Evolutionary conservation across 495 filamentous ascomycete genomes (phyloP), one percentile per base, ranked within the genome.

Genomic region (Lophiostoma macrostomum): DNA sequence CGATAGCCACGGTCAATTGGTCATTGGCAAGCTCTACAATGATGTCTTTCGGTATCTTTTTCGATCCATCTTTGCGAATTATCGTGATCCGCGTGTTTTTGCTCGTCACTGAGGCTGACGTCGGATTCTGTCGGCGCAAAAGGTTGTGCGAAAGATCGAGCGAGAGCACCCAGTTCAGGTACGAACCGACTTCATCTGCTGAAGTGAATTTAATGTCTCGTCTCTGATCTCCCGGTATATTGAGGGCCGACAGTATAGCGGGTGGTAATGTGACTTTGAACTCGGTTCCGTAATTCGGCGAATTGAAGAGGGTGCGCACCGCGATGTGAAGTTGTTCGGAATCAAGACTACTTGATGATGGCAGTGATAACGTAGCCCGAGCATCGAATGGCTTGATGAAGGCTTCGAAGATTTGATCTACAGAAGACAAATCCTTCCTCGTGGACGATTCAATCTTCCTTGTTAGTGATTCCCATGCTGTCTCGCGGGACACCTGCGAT

Each of bases 221-320:
- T 20, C 28, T 41, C 7, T 56, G 40, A 31, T 58, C 60, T 23
- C 5, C 25, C 5, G 41, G 20, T 12, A 57, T 34, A 32, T 28
- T 28, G 23, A 58, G 43, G 10, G 48, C 50, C 3, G 19, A 12
- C 1, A 32, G 39, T 16, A 55, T 11, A 16, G 56, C 51, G 14
- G 40, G 39, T 3, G 60, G 55, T 43, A 75, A 68, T 3, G 69
- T 72, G 29, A 82, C 53, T 16, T 73, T 69, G 45, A 72, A 80
- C 44, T 71, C 67, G 4, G 76, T 78, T 27, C 78, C 74, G 22
- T 72, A 67, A 0, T 68, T 69, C 8, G 76, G 73, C 1, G 60
- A 39, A 14, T 65, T 67, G 23, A 77, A 56, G 31, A 64, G 73
- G 11, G 78, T 81, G 6, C 68, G 65, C 25, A 76, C 67, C 7